Evolutionary conservation across 2,329 filamentous ascomycete species (phyloP), one percentile per base, ranked within the genome.

Genomic region (Phaeosphaeria sp.): DNA sequence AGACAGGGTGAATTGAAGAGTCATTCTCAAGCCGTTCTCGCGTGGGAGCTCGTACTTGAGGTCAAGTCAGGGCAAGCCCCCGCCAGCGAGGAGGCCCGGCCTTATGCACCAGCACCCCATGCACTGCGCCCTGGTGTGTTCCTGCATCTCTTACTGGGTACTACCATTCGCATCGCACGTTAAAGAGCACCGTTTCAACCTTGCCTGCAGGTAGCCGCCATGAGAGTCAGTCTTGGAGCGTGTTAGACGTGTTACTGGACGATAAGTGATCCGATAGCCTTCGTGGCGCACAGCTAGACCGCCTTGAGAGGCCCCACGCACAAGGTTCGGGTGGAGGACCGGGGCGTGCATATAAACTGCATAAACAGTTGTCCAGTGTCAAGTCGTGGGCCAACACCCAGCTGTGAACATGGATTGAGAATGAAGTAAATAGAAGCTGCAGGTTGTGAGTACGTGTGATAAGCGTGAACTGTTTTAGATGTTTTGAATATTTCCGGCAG

Each of bases 71-170:
- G 51, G 61, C 45, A 52, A 61, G 56, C 55, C 56, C 49, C 33
- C n/a, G 58, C 57, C 57, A 60, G 64, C 65, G 66, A 59, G 62
- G 53, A 61, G 57, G 63, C 65, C 63, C 58, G 70, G 62, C 66
- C 67, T 72, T 72, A 73, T 66, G 69, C 73, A 64, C 65, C 60
- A 62, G 65, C 59, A 49, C 59, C 62, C 57, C 56, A 51, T 61
- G 57, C 36, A 55, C 49, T 51, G 46, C 42, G 46, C 56, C 56
- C 52, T 52, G 25, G 56, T 49, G 57, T 51, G 72, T 74, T 72
- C 68, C 72, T 75, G 72, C 72, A 69, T 70, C 59, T 74, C 50
- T 67, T 46, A 74, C 67, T 75, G 72, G 73, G 60, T 66, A 64
- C 47, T 54, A 53, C 57, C 60, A 65, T 53, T 61, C 55, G 43